These are phyloP conservation scores for Hemileccinum rubropunctum DNA, from an alignment of 768 basidiomycete species.

Conservation along the genomic window DNA sequence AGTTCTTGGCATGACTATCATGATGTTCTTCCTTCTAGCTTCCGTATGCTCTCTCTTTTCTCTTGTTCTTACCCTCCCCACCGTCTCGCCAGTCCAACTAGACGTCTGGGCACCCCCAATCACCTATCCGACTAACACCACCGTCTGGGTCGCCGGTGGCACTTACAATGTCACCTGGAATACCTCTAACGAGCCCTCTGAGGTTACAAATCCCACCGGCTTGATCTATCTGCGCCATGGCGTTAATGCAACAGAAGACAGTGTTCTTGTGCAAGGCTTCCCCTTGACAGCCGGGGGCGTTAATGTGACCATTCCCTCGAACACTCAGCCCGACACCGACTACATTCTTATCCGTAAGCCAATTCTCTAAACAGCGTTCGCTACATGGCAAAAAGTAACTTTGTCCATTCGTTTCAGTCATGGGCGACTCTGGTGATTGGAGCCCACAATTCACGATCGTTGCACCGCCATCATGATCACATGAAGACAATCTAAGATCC, in stretches of 20 bases:
- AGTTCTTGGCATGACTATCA: constrained; percentile 17
- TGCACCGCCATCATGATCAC: constrained; percentile 12
- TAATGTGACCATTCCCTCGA: constrained; percentile 38
- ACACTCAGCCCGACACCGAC: constrained; percentile 33
- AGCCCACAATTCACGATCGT: constrained; percentile 45
- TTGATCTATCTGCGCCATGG: constrained; percentile 40
- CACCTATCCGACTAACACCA: constrained; percentile 32
- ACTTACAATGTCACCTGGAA: constrained; percentile 48
- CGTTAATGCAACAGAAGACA: constrained; percentile 16
- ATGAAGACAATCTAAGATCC: background rate
- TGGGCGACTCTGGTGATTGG: constrained; percentile 54
- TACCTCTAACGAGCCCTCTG: constrained; percentile 36
- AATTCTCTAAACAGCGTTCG: background rate
- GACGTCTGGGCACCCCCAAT: constrained; percentile 52
- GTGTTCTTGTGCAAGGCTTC: constrained; percentile 40
- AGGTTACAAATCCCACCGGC: constrained; percentile 49
- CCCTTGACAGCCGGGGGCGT: constrained; percentile 33
- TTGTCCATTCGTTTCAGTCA: constrained; percentile 32
- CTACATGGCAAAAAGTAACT: constrained; percentile 1
- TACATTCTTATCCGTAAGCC: constrained; percentile 47
- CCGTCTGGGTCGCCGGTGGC: constrained; percentile 42
- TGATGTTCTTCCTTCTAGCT: constrained; percentile 16
- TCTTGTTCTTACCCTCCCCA: constrained; percentile 30
- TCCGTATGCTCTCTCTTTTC: constrained; percentile 20
- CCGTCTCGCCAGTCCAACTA: constrained; percentile 19